A percentile compares a stretch with the other conserved stretches of the same genome.
Evolutionary conservation across 441 rosid genomes (phyloP).

Genomic region (Brassica hybrid): DNA sequence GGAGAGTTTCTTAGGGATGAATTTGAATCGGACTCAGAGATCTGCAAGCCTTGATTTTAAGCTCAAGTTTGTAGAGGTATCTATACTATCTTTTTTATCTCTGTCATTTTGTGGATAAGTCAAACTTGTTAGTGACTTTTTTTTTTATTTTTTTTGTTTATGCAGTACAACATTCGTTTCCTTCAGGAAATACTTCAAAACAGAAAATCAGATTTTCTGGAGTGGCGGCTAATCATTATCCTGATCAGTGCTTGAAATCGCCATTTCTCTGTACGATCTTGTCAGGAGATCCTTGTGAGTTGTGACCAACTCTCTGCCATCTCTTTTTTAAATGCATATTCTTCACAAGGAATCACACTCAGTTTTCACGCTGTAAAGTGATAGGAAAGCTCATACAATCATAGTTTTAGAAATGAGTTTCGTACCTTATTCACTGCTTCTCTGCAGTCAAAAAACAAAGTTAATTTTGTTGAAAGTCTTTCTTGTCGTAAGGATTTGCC

Average conservation of each 20-base stretch:
- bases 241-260: conserved; percentile 74
- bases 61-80: conserved; percentile 96
- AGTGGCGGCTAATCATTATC: conserved; percentile 93
- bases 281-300: conserved; percentile 46
- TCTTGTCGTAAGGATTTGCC: not conserved
- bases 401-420: conserved; percentile 6
- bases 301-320: conserved; percentile 34
- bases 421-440: not conserved
- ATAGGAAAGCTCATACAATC: conserved; percentile 15
- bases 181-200: conserved; percentile 95
- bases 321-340: conserved; percentile 5
- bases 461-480: not conserved
- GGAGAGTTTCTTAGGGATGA: conserved; percentile 95
- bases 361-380: conserved; percentile 29
- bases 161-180: conserved; percentile 90
- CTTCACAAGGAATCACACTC: conserved; percentile 2
- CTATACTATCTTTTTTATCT: not conserved
- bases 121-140: not conserved
- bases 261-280: conserved; percentile 70
- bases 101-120: not conserved
- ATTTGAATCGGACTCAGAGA: conserved; percentile 84
- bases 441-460: not conserved
- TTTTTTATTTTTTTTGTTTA: not conserved
- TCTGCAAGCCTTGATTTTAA: conserved; percentile 96
- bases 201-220: conserved; percentile 88